Evolutionary conservation across 106 monocot genomes (phyloP).

Genomic region (Xerophyta viscosa): DNA sequence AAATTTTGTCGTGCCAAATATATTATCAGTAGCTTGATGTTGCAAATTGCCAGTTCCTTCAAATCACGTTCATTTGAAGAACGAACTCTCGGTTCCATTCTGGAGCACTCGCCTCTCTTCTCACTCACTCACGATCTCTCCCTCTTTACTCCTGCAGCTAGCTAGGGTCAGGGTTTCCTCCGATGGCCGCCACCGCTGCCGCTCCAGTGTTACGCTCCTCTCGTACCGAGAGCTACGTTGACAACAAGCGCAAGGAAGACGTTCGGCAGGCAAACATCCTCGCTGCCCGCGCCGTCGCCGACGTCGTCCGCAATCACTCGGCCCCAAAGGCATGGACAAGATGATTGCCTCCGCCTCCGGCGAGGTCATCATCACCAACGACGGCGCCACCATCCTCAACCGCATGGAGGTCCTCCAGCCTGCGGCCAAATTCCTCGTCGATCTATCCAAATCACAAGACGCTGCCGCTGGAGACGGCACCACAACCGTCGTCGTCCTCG

Average conservation of each 20-base stretch:
- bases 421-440: conserved; percentile 85
- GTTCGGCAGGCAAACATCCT: conserved; percentile 62
- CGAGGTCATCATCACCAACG: conserved; percentile 94
- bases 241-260: conserved; percentile 74
- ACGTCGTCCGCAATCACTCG: conserved; percentile 72
- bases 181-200: conserved; percentile 18
- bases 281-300: conserved; percentile 64
- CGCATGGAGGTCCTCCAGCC: conserved; percentile 89
- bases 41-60: too few species aligned
- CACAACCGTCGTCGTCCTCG: conserved; percentile 86
- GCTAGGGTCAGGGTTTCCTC: too few species aligned
- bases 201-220: conserved; percentile 15
- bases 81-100: too few species aligned
- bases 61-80: too few species aligned
- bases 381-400: conserved; percentile 92
- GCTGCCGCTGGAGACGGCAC: conserved; percentile 89
- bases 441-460: conserved; percentile 81
- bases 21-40: too few species aligned
- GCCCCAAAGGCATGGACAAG: conserved; percentile 94
- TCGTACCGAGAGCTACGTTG: conserved; percentile 62
- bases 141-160: too few species aligned
- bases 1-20: too few species aligned
- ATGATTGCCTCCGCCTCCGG: conserved; percentile 75
- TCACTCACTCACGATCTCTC: too few species aligned
- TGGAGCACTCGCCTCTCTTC: too few species aligned